Base-by-base conservation (phyloP, 169 alveolate species). In the Plasmodium vivax region DNA sequence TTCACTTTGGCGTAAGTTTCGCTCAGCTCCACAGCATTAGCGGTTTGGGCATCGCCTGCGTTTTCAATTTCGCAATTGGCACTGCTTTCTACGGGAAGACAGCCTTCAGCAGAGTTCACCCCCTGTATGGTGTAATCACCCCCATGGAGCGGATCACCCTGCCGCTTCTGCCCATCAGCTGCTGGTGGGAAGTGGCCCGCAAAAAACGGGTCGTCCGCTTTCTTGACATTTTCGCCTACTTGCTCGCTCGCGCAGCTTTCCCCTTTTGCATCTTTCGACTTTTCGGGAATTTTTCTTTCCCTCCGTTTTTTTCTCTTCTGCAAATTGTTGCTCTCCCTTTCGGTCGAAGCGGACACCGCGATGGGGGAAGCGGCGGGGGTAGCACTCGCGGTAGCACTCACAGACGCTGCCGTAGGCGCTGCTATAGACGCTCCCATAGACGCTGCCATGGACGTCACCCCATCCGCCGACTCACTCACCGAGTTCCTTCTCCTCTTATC, bases 261-360 rank as follows among this genome's bases (percentile, higher is more conserved):
- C 7, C 36, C 36, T 72, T 71, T 19, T 23, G 5, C 56, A 16
- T 72, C 92, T 41, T 84, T 84, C 62, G 73, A 14, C 54, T 84
- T 84, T 58, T 82, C 90, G 3, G 3, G n/a, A 82, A 32, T 58
- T 56, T 84, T 84, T 45, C 56, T 84, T 72, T 45, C 84, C 27
- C 75, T 84, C 77, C 77, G 71, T 84, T 43, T 84, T 84, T 36
- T 84, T 30, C 36, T 72, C 30, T 45, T 84, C 75, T 84, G 83
- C 73, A 16, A 16, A 84, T 83, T 83, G 12, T 27, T 68, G 38
- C 36, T 45, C 38, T 27, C 92, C 71, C 16, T 71, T 71, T 84
- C 92, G 30, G 54, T 36, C 16, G 51, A 2, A 34, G 0, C 34
- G 30, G 16, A 36, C 54, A 51, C 62, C 10, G 58, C 19, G 19